Base-by-base conservation (phyloP, 2,329 filamentous ascomycete species). In the Colletotrichum coccodes region DNA sequence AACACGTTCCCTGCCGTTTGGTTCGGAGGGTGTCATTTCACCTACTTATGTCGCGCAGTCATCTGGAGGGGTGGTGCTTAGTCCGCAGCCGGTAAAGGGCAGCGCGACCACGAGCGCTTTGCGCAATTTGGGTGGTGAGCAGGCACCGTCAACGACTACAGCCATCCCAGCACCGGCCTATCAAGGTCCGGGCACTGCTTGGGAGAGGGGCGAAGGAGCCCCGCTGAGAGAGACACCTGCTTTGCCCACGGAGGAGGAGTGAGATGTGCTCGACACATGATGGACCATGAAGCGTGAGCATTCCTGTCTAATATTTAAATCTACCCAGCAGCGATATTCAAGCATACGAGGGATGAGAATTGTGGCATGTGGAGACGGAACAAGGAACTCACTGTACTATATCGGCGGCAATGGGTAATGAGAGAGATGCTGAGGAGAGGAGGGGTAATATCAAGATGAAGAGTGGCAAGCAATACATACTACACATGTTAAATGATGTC, bases 201-300 rank as follows among this genome's bases (percentile, higher is more conserved):
- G 84, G 77, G 86, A 88, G 73, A 88, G 84, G 75, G 83, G 82
- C 32, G 86, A 87, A 73, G 76, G 74, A 32, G 71, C 79, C 26
- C 76, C 80, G 38, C 75, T 77, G 53, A 56, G 64, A 52, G 72
- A 83, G 64, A 83, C 79, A 53, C 83, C 77, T 4, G 73, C 75
- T 60, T 75, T 76, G 40, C 81, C 82, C 21, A 80, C 79, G 18
- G 80, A 82, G 36, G 78, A 83, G 50, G 82, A 83, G 63, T 73
- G 71, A 44, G 82, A 84, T 71, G 76, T 83, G 40, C 75, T 84
- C 53, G 76, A 83, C 46, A 80, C 79, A 23, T 84, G 32, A 58
- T 34, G 32, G 64, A 18, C 12, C 50, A 61, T 38, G 52, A 56
- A 60, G 16, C 18, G 23, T 62, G 44, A 53, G 34, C 62, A 47